Evolutionary conservation across 805 yeast species (phyloP), one percentile per base, ranked within the genome.

Genomic region (Diddensiella santjacobensis): DNA sequence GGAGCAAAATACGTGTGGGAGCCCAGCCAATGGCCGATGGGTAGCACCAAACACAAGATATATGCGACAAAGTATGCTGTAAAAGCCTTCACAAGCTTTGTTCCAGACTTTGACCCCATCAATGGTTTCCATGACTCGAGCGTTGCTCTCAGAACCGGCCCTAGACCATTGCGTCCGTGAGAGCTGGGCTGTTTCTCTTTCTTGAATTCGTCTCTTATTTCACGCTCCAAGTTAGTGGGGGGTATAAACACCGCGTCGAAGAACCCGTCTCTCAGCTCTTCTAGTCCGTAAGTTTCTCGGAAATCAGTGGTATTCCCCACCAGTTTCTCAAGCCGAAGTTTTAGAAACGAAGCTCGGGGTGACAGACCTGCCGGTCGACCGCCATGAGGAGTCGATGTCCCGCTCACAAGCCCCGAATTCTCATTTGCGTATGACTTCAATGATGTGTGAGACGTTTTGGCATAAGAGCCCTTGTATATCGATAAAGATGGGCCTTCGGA

Each of bases 241-340:
- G 67, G 67, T 4, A 66, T 59, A 49, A 65, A 75, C 1, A 67
- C 61, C 1, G 79, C 72, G 54, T 75, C 79, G 50, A 75, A 75
- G 55, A 70, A 75, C 6, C 78, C 78, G 44, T 71, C 72, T 54
- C 80, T 63, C 22, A 71, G 54, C 53, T 75, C 80, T 45, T 72
- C 73, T n/a, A 74, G 45, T 0, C 61, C 68, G 47, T 62, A 70
- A 22, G 62, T 62, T 3, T 66, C 67, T 29, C 71, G 52, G n/a
- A 64, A 57, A 18, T 68, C 66, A 49, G 69, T 57, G 3, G 58
- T 53, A 8, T 44, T 46, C 3, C 44, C 56, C 35, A 51, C 24
- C 5, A 54, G 17, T 20, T 33, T 40, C 23, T 44, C 44, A 19
- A 57, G 45, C 18, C 44, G 33, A 15, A 26, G 29, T 24, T 48